phyloP scores from a whole-genome alignment of 176 grass and related monocot genomes.

The Pontederia paniculata region DNA sequence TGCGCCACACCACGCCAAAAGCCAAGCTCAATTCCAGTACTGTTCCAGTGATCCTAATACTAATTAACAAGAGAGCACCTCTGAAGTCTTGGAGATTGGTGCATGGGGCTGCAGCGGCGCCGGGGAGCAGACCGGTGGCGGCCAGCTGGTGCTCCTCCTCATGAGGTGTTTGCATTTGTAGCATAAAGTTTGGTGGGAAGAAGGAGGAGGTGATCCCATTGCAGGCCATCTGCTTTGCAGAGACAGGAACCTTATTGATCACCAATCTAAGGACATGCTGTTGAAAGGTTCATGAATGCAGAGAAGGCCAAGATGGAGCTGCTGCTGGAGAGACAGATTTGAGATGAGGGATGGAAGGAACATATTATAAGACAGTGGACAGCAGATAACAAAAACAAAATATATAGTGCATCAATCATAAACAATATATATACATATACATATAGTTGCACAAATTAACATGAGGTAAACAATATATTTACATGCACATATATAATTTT shows the following conservation, averaged over 20 bases:
- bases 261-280: constrained; percentile 9
- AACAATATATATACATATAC: too few relatives aligned
- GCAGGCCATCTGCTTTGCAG: constrained; percentile 56
- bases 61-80: constrained; percentile 16
- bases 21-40: neutral
- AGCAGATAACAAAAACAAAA: too few relatives aligned
- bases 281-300: constrained; percentile 1
- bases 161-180: constrained; percentile 59
- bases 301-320: too few relatives aligned
- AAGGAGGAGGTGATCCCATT: constrained; percentile 75
- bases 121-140: constrained; percentile 14
- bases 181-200: constrained; percentile 84
- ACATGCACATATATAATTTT: too few relatives aligned
- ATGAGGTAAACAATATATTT: too few relatives aligned
- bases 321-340: too few relatives aligned
- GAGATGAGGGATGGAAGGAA: too few relatives aligned
- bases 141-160: constrained; percentile 44
- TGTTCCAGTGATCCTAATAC: neutral
- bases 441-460: too few relatives aligned
- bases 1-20: too few relatives aligned
- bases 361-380: too few relatives aligned
- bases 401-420: too few relatives aligned
- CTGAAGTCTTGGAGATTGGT: constrained; percentile 65
- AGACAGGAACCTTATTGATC: neutral
- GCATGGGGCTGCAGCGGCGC: constrained; percentile 38